Evolutionary conservation across 257 asterid species (phyloP), one percentile per base, ranked within the genome.

Genomic region (Parsonsia alboflavescens): DNA sequence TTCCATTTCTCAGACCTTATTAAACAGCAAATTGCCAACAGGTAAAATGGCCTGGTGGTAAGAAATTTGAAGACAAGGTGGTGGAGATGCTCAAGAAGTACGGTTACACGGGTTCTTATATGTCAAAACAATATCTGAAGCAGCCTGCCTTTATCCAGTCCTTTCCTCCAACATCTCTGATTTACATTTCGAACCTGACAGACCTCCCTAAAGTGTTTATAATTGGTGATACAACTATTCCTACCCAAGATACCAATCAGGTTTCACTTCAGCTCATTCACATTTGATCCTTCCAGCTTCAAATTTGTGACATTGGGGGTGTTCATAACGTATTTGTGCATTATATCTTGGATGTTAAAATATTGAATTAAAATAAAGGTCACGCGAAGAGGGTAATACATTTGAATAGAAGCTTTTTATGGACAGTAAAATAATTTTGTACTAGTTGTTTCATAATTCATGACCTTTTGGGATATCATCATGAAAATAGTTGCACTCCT

Each of bases 221-320:
- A 21, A 95, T 92, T 67, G 96, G 86, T 77, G 91, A 90, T 71
- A 68, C 61, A 0, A 81, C 68, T 13, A 70, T 78, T 1, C 84
- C 86, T 42, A 92, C 99, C 41, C 91, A 92, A 86, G 99, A 95
- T 79, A 95, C 99, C 41, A 92, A 95, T 77, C 99, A 95, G 98
- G 99, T 94, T 74, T 44, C 54, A 68, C 33, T 66, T 70, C 59
- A 52, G 28, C 39, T 76, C 49, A 52, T 70, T 70, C 28, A 19
- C 9, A 22, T 49, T 17, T 33, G 45, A 28, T 26, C 28, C 56
- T 67, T 44, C 26, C 15, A 39, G 2, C 30, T 62, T 30, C 68
- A 62, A 62, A 28, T 42, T 61, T 5, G 16, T 16, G 7, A 62
- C 45, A 62, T 4, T 17, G 24, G 46, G 68, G 16, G 19, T 62